These are phyloP conservation scores for Lepidium africanum DNA, from an alignment of 345 rosid species.

Conservation along the genomic window DNA sequence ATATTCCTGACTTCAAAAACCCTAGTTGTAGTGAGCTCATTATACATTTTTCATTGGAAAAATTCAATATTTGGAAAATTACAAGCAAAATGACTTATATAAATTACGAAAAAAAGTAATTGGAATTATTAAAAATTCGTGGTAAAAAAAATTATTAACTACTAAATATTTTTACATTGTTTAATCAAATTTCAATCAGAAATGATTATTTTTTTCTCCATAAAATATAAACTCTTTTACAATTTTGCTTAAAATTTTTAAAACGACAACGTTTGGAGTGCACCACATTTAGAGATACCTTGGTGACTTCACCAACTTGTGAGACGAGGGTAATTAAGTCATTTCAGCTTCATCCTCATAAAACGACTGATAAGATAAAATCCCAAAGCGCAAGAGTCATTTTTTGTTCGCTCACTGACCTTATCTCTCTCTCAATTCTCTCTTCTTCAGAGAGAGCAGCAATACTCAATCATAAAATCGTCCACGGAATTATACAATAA, in stretches of 20 bases:
- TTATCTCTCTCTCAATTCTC: conserved; percentile 31
- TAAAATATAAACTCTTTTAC: neutral
- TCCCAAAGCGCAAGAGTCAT: conserved; percentile 12
- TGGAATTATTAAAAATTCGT: too few species aligned
- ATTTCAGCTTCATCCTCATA: neutral
- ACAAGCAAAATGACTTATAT: neutral
- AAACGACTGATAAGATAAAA: conserved; percentile 19
- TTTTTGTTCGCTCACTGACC: conserved; percentile 25
- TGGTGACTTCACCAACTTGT: neutral
- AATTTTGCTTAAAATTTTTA: neutral
- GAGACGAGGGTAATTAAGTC: neutral
- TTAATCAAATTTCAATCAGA: neutral
- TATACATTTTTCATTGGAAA: neutral
- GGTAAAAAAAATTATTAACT: too few species aligned
- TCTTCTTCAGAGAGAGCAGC: conserved; percentile 21
- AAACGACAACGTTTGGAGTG: neutral
- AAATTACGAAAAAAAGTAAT: too few species aligned
- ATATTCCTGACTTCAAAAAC: neutral
- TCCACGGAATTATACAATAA: neutral
- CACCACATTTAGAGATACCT: neutral
- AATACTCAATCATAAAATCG: conserved; percentile 9
- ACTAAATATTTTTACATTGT: too few species aligned
- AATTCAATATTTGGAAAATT: neutral
- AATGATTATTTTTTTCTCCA: neutral
- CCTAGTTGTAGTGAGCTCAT: neutral